Conservation (phyloP, 192 early-diverging fungal species). For the Backusella westeae region DNA sequence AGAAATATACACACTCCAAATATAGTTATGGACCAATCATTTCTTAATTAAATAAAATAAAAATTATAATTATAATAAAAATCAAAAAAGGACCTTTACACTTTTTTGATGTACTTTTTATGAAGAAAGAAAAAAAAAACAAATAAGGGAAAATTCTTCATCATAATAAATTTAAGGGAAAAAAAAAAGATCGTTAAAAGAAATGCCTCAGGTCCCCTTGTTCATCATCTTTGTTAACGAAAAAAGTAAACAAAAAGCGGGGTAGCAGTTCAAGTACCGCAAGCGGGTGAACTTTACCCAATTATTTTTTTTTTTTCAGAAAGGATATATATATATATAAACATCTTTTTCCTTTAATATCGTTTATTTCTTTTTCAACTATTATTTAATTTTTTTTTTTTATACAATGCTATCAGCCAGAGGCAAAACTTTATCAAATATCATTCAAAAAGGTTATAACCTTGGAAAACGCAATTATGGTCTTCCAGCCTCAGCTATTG, state of each 20-base stretch:
- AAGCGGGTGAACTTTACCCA: not conserved
- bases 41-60: not conserved
- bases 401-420: not conserved
- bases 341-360: not conserved
- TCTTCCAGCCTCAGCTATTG: conserved; percentile 11
- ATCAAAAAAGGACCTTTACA: not conserved
- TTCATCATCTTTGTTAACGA: not conserved
- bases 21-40: conserved; percentile 1
- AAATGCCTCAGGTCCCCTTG: conserved; percentile 3
- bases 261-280: not conserved
- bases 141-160: not conserved
- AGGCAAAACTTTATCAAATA: not conserved
- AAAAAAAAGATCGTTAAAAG: not conserved
- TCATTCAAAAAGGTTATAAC: not conserved
- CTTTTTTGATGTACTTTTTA: not conserved
- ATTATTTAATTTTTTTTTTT: not conserved
- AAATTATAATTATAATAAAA: not conserved
- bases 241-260: conserved; percentile 7
- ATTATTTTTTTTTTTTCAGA: not conserved
- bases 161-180: not conserved
- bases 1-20: conserved; percentile 6
- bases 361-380: not conserved
- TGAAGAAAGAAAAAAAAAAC: not conserved
- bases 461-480: conserved; percentile 11
- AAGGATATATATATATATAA: not conserved